Base-by-base conservation (phyloP, 768 basidiomycete genomes). In the Candolleomyces aberdarensis region DNA sequence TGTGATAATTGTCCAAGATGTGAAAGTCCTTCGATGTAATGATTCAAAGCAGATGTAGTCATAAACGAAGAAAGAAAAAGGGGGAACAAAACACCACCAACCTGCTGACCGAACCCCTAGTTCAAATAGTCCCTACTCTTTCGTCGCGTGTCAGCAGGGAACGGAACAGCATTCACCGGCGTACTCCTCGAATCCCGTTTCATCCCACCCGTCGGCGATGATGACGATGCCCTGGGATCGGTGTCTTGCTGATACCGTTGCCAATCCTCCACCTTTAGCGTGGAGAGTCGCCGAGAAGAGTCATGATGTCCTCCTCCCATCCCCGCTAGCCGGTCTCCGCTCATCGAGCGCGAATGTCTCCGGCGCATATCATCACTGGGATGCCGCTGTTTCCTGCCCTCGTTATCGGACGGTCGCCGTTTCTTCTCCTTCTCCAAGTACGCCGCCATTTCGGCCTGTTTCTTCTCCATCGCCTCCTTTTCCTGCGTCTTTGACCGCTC, bases 211-310 rank as follows among this genome's bases (percentile, higher is more conserved):
- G 63, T 57, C 60, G 61, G 59, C 57, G 52, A 57, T 49, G 62
- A 62, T 60, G 58, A 51, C 66, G 52, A 64, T 60, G 51, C 44
- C 47, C 58, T 60, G 56, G 75, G 75, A 59, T 72, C 73, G 43
- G 62, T 64, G 49, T 84, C 81, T 56, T 84, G 78, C 69, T 92
- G 91, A 66, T 86, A 81, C 64, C 83, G 82, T 72, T 91, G 87
- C 91, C 92, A 93, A 69, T 92, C 91, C 71, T 92, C 89, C 44
- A 93, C 91, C 70, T 92, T 91, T 78, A 92, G 72, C 69, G 81
- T 85, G 46, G 90, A 91, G 71, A 87, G 71, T 51, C 89, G 84
- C 66, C 83, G 85, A 48, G 87, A 85, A 40, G 85, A 80, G 80
- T 26, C 41, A 10, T 60, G 51, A 5, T 36, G 26, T 7, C 20